These are phyloP conservation scores for Vanrija pseudolonga DNA, from an alignment of 1,284 basidiomycete genomes.

Conservation along the genomic window DNA sequence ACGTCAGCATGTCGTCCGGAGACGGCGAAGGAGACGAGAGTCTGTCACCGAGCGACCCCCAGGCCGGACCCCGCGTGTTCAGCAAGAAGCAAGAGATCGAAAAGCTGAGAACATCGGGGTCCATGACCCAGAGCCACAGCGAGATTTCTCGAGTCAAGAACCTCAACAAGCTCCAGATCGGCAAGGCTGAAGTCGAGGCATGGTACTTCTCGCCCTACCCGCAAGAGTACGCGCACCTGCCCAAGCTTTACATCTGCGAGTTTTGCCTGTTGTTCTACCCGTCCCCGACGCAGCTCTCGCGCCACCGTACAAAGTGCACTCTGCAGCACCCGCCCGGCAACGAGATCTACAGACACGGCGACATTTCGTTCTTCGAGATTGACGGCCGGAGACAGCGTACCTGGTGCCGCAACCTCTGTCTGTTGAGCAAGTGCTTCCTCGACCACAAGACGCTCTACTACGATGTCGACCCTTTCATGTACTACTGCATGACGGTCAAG, in stretches of 20 bases:
- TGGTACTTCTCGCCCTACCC: conserved; percentile 99
- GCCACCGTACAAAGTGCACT: conserved; percentile 88
- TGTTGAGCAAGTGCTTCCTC: conserved; percentile 96
- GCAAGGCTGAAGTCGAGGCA: conserved; percentile 91
- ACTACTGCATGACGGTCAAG: conserved; percentile 94
- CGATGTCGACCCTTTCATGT: conserved; percentile 99
- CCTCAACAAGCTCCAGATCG: conserved; percentile 93
- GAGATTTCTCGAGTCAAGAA: conserved; percentile 99
- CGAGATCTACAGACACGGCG: conserved; percentile 96
- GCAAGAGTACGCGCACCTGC: conserved; percentile 92
- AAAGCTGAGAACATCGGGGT: conserved; percentile 93
- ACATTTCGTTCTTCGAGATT: conserved; percentile 97
- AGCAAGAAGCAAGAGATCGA: conserved; percentile 98
- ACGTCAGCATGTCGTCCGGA: conserved; percentile 54
- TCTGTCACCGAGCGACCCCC: conserved; percentile 48
- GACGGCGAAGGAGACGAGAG: conserved; percentile 41
- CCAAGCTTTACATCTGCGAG: conserved; percentile 95
- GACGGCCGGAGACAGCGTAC: conserved; percentile 93
- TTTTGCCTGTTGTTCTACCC: conserved; percentile 92
- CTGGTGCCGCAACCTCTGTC: conserved; percentile 95
- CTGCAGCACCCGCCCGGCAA: conserved; percentile 96
- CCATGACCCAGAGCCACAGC: conserved; percentile 97
- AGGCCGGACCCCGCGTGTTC: conserved; percentile 58
- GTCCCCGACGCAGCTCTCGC: conserved; percentile 76
- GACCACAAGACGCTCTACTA: conserved; percentile 99